Evolutionary conservation across 2,329 filamentous ascomycete species (phyloP).

Genomic region (Aspergillus proliferans): DNA sequence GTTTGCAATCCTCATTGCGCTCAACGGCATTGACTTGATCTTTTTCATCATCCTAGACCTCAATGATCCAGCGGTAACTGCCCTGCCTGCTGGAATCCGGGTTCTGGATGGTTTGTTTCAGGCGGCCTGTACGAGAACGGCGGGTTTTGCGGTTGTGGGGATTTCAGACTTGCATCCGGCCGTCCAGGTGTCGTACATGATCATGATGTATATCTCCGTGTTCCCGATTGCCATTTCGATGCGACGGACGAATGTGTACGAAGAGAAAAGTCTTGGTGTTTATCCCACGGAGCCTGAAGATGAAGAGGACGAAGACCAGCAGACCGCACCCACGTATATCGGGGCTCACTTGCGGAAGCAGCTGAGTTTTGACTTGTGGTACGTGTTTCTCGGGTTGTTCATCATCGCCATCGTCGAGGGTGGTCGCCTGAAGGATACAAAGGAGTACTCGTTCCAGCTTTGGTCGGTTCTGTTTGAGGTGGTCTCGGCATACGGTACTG

Average conservation of each 20-base stretch:
- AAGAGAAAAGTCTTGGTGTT: constrained; percentile 63
- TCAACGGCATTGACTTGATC: constrained; percentile 80
- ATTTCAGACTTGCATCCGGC: constrained; percentile 75
- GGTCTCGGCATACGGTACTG: constrained; percentile 87
- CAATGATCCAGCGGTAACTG: constrained; percentile 61
- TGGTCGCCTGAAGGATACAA: constrained; percentile 55
- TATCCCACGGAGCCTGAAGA: constrained; percentile 57
- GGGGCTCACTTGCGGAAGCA: constrained; percentile 87
- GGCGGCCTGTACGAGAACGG: constrained; percentile 80
- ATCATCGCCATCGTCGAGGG: constrained; percentile 88
- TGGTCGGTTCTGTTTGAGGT: constrained; percentile 75
- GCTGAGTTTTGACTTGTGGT: constrained; percentile 96
- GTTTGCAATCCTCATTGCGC: constrained; percentile 71
- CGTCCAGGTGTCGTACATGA: constrained; percentile 86
- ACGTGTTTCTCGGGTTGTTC: constrained; percentile 88
- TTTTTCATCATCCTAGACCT: constrained; percentile 92
- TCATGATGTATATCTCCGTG: constrained; percentile 99
- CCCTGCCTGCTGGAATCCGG: constrained; percentile 64
- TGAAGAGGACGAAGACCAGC: constrained; percentile 46
- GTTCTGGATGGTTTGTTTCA: constrained; percentile 87
- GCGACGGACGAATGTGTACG: constrained; percentile 91
- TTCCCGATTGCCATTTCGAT: constrained; percentile 95
- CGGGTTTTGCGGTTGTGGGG: constrained; percentile 79
- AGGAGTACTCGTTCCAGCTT: constrained; percentile 57
- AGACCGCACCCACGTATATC: constrained; percentile 70